Evolutionary conservation across 768 basidiomycete genomes (phyloP).

Genomic region (Leccinum aurantiacum): DNA sequence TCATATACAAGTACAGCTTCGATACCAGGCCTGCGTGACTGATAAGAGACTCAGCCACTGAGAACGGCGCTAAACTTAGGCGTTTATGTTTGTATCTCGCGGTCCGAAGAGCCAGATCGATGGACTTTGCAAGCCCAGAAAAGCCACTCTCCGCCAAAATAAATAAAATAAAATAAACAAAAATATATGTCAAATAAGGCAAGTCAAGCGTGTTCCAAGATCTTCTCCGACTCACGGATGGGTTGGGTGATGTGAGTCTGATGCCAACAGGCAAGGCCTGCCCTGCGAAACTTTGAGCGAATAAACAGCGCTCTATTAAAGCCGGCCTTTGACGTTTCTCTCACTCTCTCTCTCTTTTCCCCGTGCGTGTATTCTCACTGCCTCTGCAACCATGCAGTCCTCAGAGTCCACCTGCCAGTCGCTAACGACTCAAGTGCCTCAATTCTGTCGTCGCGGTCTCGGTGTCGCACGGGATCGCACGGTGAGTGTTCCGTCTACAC

Average conservation of each 20-base stretch:
- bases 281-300: slow-evolving; percentile 11
- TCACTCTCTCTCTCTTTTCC: background rate
- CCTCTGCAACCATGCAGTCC: slow-evolving; percentile 1
- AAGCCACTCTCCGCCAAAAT: too few relatives aligned
- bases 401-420: background rate
- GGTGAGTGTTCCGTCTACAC: slow-evolving; percentile 13
- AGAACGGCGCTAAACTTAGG: too few relatives aligned
- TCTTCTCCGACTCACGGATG: background rate
- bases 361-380: too few relatives aligned
- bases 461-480: background rate
- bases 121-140: too few relatives aligned
- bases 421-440: background rate
- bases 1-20: background rate
- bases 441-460: background rate
- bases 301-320: slow-evolving; percentile 7
- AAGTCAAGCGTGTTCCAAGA: background rate
- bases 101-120: background rate
- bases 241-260: slow-evolving; percentile 11
- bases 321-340: background rate
- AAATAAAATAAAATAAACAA: background rate
- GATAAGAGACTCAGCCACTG: background rate
- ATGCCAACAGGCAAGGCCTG: background rate
- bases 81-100: background rate
- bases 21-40: background rate
- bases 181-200: background rate